These are phyloP conservation scores for Orychophragmus violaceus DNA, from an alignment of 345 rosid species.

Conservation along the genomic window DNA sequence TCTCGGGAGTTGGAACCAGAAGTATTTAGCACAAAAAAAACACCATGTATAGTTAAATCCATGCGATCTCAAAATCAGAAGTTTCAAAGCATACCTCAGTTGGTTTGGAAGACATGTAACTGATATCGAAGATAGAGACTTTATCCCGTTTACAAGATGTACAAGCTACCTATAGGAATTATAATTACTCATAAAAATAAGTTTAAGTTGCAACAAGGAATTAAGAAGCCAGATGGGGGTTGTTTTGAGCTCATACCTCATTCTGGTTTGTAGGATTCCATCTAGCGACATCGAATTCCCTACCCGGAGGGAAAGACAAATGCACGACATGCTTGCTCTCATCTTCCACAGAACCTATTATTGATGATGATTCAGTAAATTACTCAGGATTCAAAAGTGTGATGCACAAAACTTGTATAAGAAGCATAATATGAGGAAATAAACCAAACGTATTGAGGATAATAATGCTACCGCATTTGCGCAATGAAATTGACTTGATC, in stretches of 20 bases:
- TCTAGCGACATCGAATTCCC: conserved; percentile 57
- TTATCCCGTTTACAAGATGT: conserved; percentile 50
- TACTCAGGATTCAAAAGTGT: neutral
- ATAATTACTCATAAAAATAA: neutral
- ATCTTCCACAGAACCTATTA: conserved; percentile 44
- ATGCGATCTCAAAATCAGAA: neutral
- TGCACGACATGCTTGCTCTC: conserved; percentile 72
- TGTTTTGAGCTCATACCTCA: conserved; percentile 47
- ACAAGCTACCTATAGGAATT: conserved; percentile 61
- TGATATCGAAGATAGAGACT: conserved; percentile 66
- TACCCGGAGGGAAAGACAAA: conserved; percentile 37
- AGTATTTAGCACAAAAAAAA: neutral
- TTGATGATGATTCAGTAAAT: conserved; percentile 1
- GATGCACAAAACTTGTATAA: neutral
- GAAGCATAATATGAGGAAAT: neutral
- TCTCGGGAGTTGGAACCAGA: neutral
- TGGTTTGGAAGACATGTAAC: conserved; percentile 72
- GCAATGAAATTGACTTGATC: neutral
- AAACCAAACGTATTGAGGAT: neutral
- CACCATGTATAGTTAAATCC: neutral
- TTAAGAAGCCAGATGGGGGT: neutral
- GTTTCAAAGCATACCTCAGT: conserved; percentile 46
- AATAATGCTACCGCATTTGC: neutral
- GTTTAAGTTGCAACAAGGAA: neutral
- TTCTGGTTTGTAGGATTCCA: conserved; percentile 87